Base-by-base conservation (phyloP, 805 yeast genomes). In the Kluyveromyces dobzhanskii region DNA sequence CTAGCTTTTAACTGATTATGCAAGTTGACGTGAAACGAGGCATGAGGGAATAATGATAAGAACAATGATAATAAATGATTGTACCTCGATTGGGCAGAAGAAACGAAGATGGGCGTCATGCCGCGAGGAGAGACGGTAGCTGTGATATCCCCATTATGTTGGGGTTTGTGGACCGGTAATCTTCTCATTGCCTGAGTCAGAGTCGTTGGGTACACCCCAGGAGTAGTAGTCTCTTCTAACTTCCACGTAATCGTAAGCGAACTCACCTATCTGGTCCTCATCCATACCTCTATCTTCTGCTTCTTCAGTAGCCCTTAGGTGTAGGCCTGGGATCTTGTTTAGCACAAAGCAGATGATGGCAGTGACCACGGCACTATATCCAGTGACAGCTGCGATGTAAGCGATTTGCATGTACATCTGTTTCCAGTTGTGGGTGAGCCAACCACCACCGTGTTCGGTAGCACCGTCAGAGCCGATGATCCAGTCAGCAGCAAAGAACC, bases 161-260 rank as follows among this genome's bases (percentile, higher is more conserved):
- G 24, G 24, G 2, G 37, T 34, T n/a, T 34, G 21, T 10, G 17
- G 23, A 25, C 30, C 30, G 11, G 21, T 25, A n/a, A 34, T 24
- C n/a, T 34, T 34, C 13, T 34, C 37, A 13, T 34, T 34, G 12
- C 21, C 21, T 11, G 37, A 34, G 12, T 34, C 37, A 30, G 50
- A 44, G 38, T 53, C 53, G 3, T 49, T 53, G 30, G 56, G 56
- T 13, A 51, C 54, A 11, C 69, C 71, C 72, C 72, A 67, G 31
- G 66, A 59, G 39, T 79, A 71, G 61, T 80, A 90, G 65, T 88
- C 95, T 59, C 97, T 76, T 63, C 97, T 77, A 11, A 90, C 94
- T 67, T 90, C 98, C 42, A 90, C 96, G 57, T 87, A 90, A 62
- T 90, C 97, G 61, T 90, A 90, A n/a, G 97, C 97, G 64, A 88